Evolutionary conservation across 2,329 filamentous ascomycete genomes (phyloP).

Genomic region (Fusarium sublunatum): DNA sequence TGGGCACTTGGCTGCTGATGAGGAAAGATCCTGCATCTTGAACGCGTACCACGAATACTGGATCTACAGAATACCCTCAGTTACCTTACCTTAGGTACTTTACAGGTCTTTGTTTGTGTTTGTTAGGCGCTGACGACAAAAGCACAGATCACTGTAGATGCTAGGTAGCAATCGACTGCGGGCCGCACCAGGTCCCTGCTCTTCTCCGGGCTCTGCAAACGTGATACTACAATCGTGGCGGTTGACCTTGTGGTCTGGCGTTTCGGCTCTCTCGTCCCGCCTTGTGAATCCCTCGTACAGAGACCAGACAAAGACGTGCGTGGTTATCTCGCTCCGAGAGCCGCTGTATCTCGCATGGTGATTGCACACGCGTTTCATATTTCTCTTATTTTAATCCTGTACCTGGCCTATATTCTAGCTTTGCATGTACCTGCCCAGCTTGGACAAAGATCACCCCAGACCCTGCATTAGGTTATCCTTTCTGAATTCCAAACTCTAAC

Average conservation of each 20-base stretch:
- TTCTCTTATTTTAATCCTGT: neutral
- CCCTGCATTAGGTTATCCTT: slow-evolving; percentile 25
- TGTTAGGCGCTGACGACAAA: slow-evolving; percentile 17
- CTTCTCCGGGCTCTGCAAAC: neutral
- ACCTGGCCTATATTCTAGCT: slow-evolving; percentile 20
- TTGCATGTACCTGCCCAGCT: slow-evolving; percentile 13
- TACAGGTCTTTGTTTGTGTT: neutral
- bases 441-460: slow-evolving; percentile 7
- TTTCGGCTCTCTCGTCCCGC: slow-evolving; percentile 27
- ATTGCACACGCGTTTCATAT: slow-evolving; percentile 29
- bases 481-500: neutral
- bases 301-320: neutral
- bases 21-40: slow-evolving; percentile 25
- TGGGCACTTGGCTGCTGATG: no score
- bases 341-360: slow-evolving; percentile 29
- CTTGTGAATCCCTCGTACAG: slow-evolving; percentile 20
- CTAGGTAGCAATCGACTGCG: slow-evolving; percentile 2
- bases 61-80: slow-evolving; percentile 10
- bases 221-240: slow-evolving; percentile 22
- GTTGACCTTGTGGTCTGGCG: slow-evolving; percentile 10
- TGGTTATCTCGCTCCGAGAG: slow-evolving; percentile 20
- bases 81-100: neutral
- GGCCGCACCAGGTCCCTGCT: slow-evolving; percentile 17
- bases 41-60: slow-evolving; percentile 22
- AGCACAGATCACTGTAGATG: slow-evolving; percentile 1